Base-by-base conservation (phyloP, 768 basidiomycete species). In the Sistotremastrum niveocremeum region DNA sequence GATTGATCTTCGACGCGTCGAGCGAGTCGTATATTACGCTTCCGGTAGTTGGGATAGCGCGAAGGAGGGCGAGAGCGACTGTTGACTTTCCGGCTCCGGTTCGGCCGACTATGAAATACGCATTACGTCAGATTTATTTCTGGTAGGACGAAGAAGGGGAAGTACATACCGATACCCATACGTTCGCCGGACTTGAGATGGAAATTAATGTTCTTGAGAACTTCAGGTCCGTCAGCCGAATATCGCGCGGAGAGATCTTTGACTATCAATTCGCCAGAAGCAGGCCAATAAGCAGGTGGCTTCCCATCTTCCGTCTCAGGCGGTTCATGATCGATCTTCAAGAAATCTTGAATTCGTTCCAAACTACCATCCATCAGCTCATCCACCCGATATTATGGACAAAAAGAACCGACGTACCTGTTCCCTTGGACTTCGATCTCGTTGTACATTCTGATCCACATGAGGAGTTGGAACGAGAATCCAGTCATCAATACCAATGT, bases 171-270 rank as follows among this genome's bases (percentile, higher is more conserved):
- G 41, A 79, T 66, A 36, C 76, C 77, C 34, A 81, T 65, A 5
- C 74, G 69, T 52, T 77, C 74, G 2, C 78, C 78, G 8, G 71
- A 70, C 41, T 68, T 66, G 51, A 79, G 68, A 39, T 62, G 61
- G 49, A 34, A 5, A 5, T 44, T 33, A 33, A 33, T 34, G 4
- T 8, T 11, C 30, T 31, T 31, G 29, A 34, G n/a, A 31, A 32
- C 32, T 7, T 46, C 47, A 6, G 45, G 44, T 6, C 31, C n/a
- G 29, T 37, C 47, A 10, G 38, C 39, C 7, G 60, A 57, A 46
- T 65, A 65, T 20, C 52, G 44, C 5, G 67, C 67, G 7, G 54
- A 59, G 1, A 68, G 54, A 29, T 62, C 60, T 38, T 68, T 59
- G 7, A 67, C 57, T 10, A 55, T 48, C 34, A 68, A 58, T 10